Evolutionary conservation across 2,329 filamentous ascomycete species (phyloP).

Genomic region (Ambrosiella beaveri): DNA sequence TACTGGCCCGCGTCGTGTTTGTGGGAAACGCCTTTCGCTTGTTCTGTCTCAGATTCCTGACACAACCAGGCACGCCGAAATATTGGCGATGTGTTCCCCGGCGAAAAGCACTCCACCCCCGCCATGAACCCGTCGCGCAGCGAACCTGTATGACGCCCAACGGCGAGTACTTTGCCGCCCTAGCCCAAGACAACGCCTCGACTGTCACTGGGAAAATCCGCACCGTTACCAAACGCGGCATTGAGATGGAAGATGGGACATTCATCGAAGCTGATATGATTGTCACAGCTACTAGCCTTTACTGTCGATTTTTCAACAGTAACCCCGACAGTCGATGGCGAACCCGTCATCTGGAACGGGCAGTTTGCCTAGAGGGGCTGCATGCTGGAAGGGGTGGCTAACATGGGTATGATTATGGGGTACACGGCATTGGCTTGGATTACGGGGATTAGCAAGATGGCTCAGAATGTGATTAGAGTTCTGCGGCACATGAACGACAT

Average conservation of each 20-base stretch:
- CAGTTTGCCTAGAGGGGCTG: slow-evolving; percentile 45
- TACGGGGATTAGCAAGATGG: slow-evolving; percentile 41
- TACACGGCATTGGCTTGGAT: slow-evolving; percentile 54
- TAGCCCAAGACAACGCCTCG: slow-evolving; percentile 27
- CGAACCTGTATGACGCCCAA: slow-evolving; percentile 50
- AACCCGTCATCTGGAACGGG: slow-evolving; percentile 27
- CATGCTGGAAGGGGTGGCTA: slow-evolving; percentile 52
- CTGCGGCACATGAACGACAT: slow-evolving; percentile 31
- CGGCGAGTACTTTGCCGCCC: slow-evolving; percentile 37
- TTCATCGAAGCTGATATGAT: slow-evolving; percentile 47
- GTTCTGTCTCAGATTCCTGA: slow-evolving; percentile 26
- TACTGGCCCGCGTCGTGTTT: slow-evolving; percentile 31
- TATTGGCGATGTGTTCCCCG: slow-evolving; percentile 35
- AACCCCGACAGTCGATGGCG: slow-evolving; percentile 35
- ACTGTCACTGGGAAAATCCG: slow-evolving; percentile 37
- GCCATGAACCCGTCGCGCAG: slow-evolving; percentile 55
- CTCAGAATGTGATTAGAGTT: slow-evolving; percentile 31
- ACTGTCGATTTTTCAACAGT: slow-evolving; percentile 38
- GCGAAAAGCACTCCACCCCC: slow-evolving; percentile 44
- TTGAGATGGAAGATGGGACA: slow-evolving; percentile 24
- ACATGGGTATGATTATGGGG: slow-evolving; percentile 42
- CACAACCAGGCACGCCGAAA: slow-evolving; percentile 25
- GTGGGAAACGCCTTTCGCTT: slow-evolving; percentile 28
- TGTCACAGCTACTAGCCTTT: slow-evolving; percentile 50
- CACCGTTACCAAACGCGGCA: slow-evolving; percentile 29